phyloP scores from a whole-genome alignment of 352 stramenopile species.

The Pythium brassicae region DNA sequence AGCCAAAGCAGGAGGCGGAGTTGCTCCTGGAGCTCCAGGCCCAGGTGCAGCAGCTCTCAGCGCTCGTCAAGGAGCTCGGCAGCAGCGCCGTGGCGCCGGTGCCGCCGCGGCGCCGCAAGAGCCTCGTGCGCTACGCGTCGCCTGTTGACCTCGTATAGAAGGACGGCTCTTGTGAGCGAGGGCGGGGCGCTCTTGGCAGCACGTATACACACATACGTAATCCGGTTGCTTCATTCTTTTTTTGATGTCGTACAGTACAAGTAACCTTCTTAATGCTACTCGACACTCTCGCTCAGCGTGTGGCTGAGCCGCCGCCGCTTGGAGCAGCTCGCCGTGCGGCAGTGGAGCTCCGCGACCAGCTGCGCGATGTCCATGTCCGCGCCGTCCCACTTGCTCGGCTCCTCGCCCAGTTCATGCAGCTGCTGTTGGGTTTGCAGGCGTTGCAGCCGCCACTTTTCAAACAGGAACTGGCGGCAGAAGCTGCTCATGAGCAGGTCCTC shows the following conservation, averaged over 20 bases:
- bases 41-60: conserved; percentile 15
- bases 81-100: not conserved
- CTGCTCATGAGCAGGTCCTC: conserved; percentile 9
- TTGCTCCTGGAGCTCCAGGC: conserved; percentile 14
- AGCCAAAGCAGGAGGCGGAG: conserved; percentile 9
- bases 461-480: conserved; percentile 5
- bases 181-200: no score
- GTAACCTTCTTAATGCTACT: not conserved
- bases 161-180: no score
- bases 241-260: not conserved
- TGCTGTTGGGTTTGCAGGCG: not conserved
- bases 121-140: conserved; percentile 9
- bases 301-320: not conserved
- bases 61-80: conserved; percentile 8
- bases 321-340: not conserved
- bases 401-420: not conserved
- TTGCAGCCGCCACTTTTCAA: conserved; percentile 8
- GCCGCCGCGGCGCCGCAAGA: conserved; percentile 7
- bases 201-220: no score
- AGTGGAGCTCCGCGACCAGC: not conserved
- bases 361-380: conserved; percentile 1
- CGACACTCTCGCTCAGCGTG: not conserved
- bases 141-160: conserved; percentile 4
- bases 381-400: not conserved
- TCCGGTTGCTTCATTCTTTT: no score